A percentile compares a stretch with the other conserved stretches of the same genome.
phyloP scores from a whole-genome alignment of 106 monocot genomes.

The Posidonia australis region DNA sequence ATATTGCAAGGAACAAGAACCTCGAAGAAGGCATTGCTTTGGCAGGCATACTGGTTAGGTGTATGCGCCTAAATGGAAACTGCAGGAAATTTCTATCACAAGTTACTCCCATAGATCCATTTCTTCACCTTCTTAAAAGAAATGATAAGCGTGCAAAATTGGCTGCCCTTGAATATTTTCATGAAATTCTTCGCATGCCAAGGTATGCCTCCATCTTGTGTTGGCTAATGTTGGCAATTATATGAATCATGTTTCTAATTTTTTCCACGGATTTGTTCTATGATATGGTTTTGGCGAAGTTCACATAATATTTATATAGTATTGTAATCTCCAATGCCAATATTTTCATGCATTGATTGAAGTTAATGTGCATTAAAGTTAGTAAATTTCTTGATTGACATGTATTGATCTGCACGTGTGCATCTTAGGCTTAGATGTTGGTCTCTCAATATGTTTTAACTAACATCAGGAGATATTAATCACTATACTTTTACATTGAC shows the following conservation, averaged over 20 bases:
- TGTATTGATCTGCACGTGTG: background rate
- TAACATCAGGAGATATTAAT: no score
- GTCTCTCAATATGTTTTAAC: no score
- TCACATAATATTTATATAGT: background rate
- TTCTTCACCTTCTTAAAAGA: slow-evolving; percentile 59
- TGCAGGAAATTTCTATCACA: slow-evolving; percentile 87
- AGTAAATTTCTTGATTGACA: background rate
- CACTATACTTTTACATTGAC: no score
- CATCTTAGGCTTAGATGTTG: no score
- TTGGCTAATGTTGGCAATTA: background rate
- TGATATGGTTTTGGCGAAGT: background rate
- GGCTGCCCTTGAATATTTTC: slow-evolving; percentile 86
- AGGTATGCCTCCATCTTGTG: slow-evolving; percentile 35
- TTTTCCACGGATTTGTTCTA: background rate
- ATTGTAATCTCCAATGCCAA: background rate
- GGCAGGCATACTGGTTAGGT: slow-evolving; percentile 74
- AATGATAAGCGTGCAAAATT: slow-evolving; percentile 49
- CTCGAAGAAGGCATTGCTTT: slow-evolving; percentile 65
- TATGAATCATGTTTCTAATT: background rate
- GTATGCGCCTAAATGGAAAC: slow-evolving; percentile 74
- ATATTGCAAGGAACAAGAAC: slow-evolving; percentile 60
- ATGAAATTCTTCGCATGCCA: slow-evolving; percentile 86
- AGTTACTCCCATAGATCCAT: slow-evolving; percentile 69
- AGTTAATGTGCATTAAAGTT: background rate
- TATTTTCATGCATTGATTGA: background rate